Evolutionary conservation across 306 rosid genomes (phyloP), one percentile per base, ranked within the genome.

Genomic region (Heteromeles arbutifolia): DNA sequence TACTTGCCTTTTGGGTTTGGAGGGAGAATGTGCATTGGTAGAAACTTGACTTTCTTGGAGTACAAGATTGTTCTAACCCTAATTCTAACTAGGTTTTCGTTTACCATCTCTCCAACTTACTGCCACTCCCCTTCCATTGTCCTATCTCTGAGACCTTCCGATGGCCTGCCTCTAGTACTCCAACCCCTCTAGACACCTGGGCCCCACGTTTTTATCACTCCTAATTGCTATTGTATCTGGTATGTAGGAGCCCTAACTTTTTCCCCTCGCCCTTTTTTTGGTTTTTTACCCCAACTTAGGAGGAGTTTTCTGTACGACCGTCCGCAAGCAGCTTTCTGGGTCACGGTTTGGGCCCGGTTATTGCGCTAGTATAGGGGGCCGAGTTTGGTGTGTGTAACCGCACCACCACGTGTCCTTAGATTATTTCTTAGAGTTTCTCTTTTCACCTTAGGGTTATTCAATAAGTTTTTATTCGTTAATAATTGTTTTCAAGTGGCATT

Each of bases 1-100:
- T 91, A 81, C 78, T 75, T 93, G 83, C 97, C 98, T 1, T 93
- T 93, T 70, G 98, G 98, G 14, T 90, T 93, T 72, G 98, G 98
- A 74, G 98, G 97, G 3, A 87, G 98, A 43, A 85, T 85, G 85
- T 93, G 97, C 77, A 82, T 93, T 12, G 98, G 98, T 4, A 84
- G 92, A 74, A 93, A 89, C 92, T 82, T 93, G 81, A 82, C 82
- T 26, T 75, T 88, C 22, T 78, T 88, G 93, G 98, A 93, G 89
- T 91, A 91, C 12, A 91, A 86, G 91, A 80, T 93, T 50, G 90
- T 90, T 37, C 73, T 93, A 65, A 82, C 89, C 26, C 75, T 86
- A 18, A 87, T 90, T 25, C 87, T 93, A 19, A 79, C 98, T 73
- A 88, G 83, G 74, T 93, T 93, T 90, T 89, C 85, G 15, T 84